These are phyloP conservation scores for Jatropha podagrica DNA, from an alignment of 441 rosid genomes.

Conservation along the genomic window DNA sequence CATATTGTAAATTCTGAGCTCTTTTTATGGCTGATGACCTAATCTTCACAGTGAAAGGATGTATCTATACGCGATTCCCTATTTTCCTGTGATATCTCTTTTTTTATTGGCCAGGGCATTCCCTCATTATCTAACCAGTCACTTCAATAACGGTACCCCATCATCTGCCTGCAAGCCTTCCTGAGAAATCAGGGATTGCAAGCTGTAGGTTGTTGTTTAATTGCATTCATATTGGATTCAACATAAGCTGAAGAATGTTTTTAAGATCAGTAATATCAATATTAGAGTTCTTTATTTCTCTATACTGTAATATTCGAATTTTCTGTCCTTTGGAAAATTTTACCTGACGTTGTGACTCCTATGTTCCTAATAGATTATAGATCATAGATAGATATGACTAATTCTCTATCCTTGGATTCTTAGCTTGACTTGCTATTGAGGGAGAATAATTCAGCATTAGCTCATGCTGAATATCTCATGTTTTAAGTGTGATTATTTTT, in stretches of 20 bases:
- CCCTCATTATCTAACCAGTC: neutral
- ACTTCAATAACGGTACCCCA: neutral
- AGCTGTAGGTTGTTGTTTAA: neutral
- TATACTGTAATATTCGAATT: neutral
- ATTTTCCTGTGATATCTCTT: neutral
- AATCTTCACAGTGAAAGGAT: neutral
- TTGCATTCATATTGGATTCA: neutral
- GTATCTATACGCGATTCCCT: neutral
- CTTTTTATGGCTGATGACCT: neutral
- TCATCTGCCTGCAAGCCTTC: neutral
- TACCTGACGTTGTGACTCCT: neutral
- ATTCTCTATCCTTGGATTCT: neutral
- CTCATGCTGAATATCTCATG: neutral
- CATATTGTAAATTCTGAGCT: neutral
- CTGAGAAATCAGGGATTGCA: neutral
- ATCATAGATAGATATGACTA: neutral
- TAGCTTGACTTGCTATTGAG: constrained; percentile 2
- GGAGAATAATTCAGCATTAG: neutral
- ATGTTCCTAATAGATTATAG: neutral
- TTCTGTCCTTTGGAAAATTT: neutral
- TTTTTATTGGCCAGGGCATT: neutral
- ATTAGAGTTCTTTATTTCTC: neutral
- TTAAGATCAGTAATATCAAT: neutral
- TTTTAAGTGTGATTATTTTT: neutral
- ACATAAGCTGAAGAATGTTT: neutral